Percentiles rank a stretch among this genome's conserved stretches.
phyloP scores from a whole-genome alignment of 1,139 yeast genomes.

The Sugiyamaella pinicola region DNA sequence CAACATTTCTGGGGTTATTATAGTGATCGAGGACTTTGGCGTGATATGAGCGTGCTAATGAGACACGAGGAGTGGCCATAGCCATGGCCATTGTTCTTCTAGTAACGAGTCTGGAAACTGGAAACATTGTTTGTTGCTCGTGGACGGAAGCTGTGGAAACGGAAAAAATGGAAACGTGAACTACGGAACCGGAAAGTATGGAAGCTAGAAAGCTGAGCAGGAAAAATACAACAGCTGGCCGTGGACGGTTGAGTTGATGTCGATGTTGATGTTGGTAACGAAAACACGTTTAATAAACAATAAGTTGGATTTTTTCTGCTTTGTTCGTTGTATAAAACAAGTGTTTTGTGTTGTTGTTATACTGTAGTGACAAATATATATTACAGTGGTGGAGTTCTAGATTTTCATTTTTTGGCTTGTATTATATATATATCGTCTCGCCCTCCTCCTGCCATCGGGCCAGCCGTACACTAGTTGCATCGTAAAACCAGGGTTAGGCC shows the following conservation, averaged over 20 bases:
- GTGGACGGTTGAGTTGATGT: too few relatives aligned
- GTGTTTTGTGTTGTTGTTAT: not conserved
- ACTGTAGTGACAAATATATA: not conserved
- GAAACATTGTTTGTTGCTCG: conserved; percentile 7
- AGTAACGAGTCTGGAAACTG: conserved; percentile 7
- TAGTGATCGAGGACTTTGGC: conserved; percentile 76
- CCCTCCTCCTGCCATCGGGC: not conserved
- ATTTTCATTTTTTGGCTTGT: not conserved
- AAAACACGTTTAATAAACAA: too few relatives aligned
- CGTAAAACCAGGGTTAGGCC: conserved; percentile 11
- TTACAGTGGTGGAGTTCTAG: not conserved
- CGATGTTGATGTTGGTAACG: too few relatives aligned
- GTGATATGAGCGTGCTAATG: conserved; percentile 35
- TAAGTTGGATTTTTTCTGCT: too few relatives aligned
- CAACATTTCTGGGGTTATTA: conserved; percentile 95
- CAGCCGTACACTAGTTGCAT: too few relatives aligned
- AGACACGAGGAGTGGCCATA: conserved; percentile 3
- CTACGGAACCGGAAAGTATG: too few relatives aligned
- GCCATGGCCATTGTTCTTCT: not conserved
- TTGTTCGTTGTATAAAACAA: too few relatives aligned
- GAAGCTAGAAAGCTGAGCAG: too few relatives aligned
- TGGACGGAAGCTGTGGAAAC: too few relatives aligned
- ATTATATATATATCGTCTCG: not conserved
- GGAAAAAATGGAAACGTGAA: too few relatives aligned
- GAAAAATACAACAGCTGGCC: too few relatives aligned